Evolutionary conservation across 1,284 basidiomycete genomes (phyloP).

Genomic region (Cryptococcus sp.): DNA sequence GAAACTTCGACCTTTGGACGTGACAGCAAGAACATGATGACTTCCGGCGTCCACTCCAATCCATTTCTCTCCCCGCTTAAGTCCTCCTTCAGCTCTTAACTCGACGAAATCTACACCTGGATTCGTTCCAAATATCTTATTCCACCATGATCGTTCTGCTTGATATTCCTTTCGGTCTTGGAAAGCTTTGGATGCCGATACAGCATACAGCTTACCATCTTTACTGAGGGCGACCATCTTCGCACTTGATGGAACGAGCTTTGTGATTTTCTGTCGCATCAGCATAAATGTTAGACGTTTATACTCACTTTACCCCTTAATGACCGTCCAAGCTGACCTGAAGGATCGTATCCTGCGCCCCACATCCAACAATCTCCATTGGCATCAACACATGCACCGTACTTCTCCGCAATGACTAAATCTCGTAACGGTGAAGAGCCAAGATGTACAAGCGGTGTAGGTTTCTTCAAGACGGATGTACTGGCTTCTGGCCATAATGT

Average conservation of each 20-base stretch:
- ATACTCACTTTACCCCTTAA: slow-evolving; percentile 65
- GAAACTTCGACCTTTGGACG: slow-evolving; percentile 74
- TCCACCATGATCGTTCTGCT: slow-evolving; percentile 29
- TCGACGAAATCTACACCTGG: slow-evolving; percentile 47
- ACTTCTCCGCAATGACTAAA: slow-evolving; percentile 64
- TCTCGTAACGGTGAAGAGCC: slow-evolving; percentile 62
- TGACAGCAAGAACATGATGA: slow-evolving; percentile 80
- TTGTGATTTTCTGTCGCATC: slow-evolving; percentile 55
- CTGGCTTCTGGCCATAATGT: slow-evolving; percentile 28
- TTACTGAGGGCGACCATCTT: slow-evolving; percentile 65
- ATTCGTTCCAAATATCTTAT: slow-evolving; percentile 33
- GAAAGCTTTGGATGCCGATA: slow-evolving; percentile 53
- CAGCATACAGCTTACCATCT: slow-evolving; percentile 67
- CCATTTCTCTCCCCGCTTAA: slow-evolving; percentile 60
- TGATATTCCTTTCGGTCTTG: slow-evolving; percentile 28
- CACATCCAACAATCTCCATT: slow-evolving; percentile 85
- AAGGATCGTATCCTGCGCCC: slow-evolving; percentile 59
- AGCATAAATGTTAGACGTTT: not conserved
- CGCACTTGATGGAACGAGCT: slow-evolving; percentile 55
- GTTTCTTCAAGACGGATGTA: slow-evolving; percentile 26
- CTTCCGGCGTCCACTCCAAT: slow-evolving; percentile 66
- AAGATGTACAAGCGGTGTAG: slow-evolving; percentile 31
- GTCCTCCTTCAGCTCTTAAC: slow-evolving; percentile 51
- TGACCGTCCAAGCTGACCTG: slow-evolving; percentile 48
- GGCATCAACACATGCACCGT: slow-evolving; percentile 79